These are phyloP conservation scores for Mycena rebaudengoi DNA, from an alignment of 768 basidiomycete species.

Conservation along the genomic window DNA sequence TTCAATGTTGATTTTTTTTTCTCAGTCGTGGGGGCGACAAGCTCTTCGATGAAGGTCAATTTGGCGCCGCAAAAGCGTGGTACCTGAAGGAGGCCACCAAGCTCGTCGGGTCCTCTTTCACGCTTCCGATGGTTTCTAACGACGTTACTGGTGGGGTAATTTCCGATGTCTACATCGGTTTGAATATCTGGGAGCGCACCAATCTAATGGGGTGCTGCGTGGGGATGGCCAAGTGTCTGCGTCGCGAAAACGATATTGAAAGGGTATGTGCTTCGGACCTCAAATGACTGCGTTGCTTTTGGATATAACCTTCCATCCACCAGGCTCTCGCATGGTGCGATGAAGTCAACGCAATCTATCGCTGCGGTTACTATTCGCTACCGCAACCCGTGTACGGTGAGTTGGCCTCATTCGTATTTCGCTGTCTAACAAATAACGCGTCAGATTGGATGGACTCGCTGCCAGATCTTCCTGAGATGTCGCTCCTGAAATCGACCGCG, in stretches of 20 bases:
- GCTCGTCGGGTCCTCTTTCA: not conserved
- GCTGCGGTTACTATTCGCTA: not conserved
- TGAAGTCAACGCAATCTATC: constrained; percentile 4
- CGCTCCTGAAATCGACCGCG: constrained; percentile 33
- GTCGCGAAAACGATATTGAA: not conserved
- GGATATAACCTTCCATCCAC: not conserved
- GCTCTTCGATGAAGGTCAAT: not conserved
- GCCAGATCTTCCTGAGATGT: constrained; percentile 15
- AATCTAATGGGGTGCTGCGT: constrained; percentile 18
- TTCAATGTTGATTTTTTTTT: too few relatives aligned
- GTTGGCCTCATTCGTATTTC: not conserved
- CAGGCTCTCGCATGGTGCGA: constrained; percentile 21
- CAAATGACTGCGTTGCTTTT: too few relatives aligned
- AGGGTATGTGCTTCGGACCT: not conserved
- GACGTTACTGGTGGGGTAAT: not conserved
- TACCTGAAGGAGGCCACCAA: not conserved
- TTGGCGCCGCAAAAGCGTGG: not conserved
- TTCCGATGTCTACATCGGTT: not conserved
- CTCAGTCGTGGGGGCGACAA: not conserved
- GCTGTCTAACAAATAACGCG: too few relatives aligned
- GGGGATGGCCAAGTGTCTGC: constrained; percentile 9
- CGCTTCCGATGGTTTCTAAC: not conserved
- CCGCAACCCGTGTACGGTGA: constrained; percentile 1
- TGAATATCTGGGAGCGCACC: not conserved
- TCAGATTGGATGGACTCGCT: constrained; percentile 11